Evolutionary conservation across 2,329 filamentous ascomycete species (phyloP).

Genomic region (Plenodomus lindquistii): DNA sequence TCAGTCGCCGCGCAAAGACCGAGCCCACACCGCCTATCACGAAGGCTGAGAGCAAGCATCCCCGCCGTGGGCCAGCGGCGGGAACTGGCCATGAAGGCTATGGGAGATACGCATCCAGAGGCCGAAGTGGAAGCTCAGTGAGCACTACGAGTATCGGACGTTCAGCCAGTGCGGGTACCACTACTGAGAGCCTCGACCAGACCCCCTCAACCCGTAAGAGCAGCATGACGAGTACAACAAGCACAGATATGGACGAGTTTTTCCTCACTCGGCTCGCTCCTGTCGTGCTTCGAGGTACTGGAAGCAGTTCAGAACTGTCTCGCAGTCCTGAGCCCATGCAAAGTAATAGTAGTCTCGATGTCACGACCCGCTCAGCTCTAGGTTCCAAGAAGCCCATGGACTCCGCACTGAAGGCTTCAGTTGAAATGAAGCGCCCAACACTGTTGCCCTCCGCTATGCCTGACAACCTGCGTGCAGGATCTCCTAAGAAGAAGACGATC

Average conservation of each 20-base stretch:
- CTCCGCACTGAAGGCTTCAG: slow-evolving; percentile 18
- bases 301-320: slow-evolving; percentile 43
- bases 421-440: slow-evolving; percentile 28
- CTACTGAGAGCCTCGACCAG: slow-evolving; percentile 38
- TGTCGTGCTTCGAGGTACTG: slow-evolving; percentile 50
- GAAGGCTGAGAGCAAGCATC: slow-evolving; percentile 60
- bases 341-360: slow-evolving; percentile 41
- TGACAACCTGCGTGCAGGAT: slow-evolving; percentile 34
- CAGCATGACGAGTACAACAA: slow-evolving; percentile 48
- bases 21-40: slow-evolving; percentile 56
- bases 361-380: slow-evolving; percentile 15
- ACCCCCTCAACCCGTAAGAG: slow-evolving; percentile 47
- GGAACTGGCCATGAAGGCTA: slow-evolving; percentile 95
- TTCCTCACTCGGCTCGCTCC: slow-evolving; percentile 51
- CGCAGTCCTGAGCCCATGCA: slow-evolving; percentile 43
- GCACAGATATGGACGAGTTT: slow-evolving; percentile 51
- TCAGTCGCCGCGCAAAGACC: slow-evolving; percentile 72
- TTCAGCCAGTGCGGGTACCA: slow-evolving; percentile 51
- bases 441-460: slow-evolving; percentile 46
- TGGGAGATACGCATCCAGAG: slow-evolving; percentile 66
- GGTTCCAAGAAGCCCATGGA: slow-evolving; percentile 23
- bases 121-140: slow-evolving; percentile 65
- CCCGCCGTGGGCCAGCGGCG: slow-evolving; percentile 76
- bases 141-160: slow-evolving; percentile 54
- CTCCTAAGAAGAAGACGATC: slow-evolving; percentile 36